Base-by-base conservation (phyloP, 208 protist genomes). In the Lotmaria passim region DNA sequence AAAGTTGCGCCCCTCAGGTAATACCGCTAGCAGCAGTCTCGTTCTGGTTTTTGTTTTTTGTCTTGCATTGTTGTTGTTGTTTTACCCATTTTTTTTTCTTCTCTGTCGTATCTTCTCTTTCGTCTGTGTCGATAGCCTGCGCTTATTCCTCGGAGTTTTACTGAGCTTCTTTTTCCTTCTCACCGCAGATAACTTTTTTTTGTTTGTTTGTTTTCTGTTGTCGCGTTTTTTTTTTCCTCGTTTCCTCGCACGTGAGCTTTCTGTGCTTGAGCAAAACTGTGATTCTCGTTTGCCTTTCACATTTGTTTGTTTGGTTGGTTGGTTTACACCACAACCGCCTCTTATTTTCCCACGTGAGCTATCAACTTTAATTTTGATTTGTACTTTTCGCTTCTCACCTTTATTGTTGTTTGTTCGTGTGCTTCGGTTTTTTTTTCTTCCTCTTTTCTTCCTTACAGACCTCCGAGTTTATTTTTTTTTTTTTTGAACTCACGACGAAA, bases 91-190 rank as follows among this genome's bases (percentile, higher is more conserved):
- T 58, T 58, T 43, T 38, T 38, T n/a, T 58, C 43, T 38, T 55
- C 28, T 19, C 36, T 21, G 30, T 43, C 52, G 52, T 58, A n/a
- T n/a, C n/a, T n/a, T n/a, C n/a, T n/a, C n/a, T n/a, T n/a, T n/a
- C n/a, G n/a, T n/a, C n/a, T n/a, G n/a, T n/a, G n/a, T n/a, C n/a
- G n/a, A n/a, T 38, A 1, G 43, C 8, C 52, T 33, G 52, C 28
- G 28, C 33, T 43, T 58, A 43, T 43, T 43, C 52, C n/a, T 58
- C 43, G 38, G 28, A 1, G 52, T 58, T 15, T 58, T 58, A 30
- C 36, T 15, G 2, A n/a, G 21, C 8, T 61, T 61, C n/a, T 30
- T 47, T 48, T 0, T 47, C 33, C n/a, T 33, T 47, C 21, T 33
- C 19, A 3, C 21, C 12, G n/a, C 14, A 61, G 2, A 1, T 21